Evolutionary conservation across 1,284 basidiomycete species (phyloP).

Genomic region (Sanghuangporus sanghuang): DNA sequence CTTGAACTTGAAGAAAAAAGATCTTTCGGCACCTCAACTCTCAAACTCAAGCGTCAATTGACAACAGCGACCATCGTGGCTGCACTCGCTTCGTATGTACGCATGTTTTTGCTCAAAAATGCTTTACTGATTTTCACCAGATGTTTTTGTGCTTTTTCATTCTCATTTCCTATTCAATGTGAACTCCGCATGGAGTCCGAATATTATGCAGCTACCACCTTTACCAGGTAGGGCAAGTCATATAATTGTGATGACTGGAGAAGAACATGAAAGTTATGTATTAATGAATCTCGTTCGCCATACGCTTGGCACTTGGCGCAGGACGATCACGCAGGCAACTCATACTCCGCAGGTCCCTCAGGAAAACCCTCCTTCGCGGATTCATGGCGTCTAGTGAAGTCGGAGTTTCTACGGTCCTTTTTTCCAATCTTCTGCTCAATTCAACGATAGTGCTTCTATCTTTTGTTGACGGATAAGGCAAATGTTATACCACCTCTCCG

Average conservation of each 20-base stretch:
- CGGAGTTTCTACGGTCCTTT: neutral
- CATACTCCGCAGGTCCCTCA: neutral
- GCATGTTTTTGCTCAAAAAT: neutral
- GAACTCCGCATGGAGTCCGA: neutral
- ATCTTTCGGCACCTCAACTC: too few relatives aligned
- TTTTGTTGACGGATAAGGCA: neutral
- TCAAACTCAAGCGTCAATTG: neutral
- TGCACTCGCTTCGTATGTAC: conserved; percentile 53
- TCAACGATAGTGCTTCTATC: neutral
- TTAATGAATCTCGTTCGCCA: neutral
- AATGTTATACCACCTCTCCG: neutral
- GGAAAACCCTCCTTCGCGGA: neutral
- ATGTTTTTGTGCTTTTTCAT: neutral
- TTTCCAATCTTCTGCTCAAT: neutral
- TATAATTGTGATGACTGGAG: neutral
- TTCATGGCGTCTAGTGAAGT: neutral
- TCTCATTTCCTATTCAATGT: neutral
- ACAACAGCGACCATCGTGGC: conserved; percentile 41
- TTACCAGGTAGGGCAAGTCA: too few relatives aligned
- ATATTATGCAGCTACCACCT: too few relatives aligned
- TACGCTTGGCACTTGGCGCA: neutral
- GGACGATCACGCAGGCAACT: neutral
- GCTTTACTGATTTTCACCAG: too few relatives aligned
- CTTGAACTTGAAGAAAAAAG: too few relatives aligned
- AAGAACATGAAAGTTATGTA: neutral